Base-by-base conservation (phyloP, 345 rosid species). In the Salix caprea region DNA sequence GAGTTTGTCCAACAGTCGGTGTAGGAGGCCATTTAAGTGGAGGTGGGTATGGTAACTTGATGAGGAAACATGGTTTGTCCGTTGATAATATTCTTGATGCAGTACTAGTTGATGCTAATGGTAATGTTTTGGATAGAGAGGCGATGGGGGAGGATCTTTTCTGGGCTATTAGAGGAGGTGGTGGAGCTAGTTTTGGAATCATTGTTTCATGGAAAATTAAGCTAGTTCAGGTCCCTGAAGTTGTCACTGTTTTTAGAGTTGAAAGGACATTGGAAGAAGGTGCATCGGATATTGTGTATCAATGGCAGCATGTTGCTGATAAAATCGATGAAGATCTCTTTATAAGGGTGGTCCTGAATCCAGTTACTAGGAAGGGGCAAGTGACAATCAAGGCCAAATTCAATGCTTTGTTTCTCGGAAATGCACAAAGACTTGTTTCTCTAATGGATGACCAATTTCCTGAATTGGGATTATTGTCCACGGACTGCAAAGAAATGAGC, bases 11-110 rank as follows among this genome's bases (percentile, higher is more conserved):
- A 4, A 56, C 75, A 13, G 75, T 72, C 56, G 75, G 75, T 18
- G 75, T 56, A 12, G 75, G 75, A 5, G 66, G 75, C 66, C 75
- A 72, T 72, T 72, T 72, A 11, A 42, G 36, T 72, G 75, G 74
- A 30, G 74, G 65, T 34, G 74, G 74, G 21, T 71, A 71, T 34
- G 74, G 74, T 10, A 71, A 54, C 64, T 24, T 71, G 74, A 71
- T 71, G 74, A 71, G 74, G 56, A 71, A 71, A 21, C 56, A 71
- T 54, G 74, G 74, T 21, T 23, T 71, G 12, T 26, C 74, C 19
- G 74, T 71, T 19, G 74, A 71, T 32, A 52, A 71, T 21, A 54
- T 71, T 54, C 8, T 71, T 18, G 74, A 71, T 71, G 65, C 74
- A 11, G 19, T 30, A 54, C 10, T 71, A 14, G 65, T 71, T 10